phyloP scores from a whole-genome alignment of 1,284 basidiomycete genomes.

The Fomitiporia mediterranea region DNA sequence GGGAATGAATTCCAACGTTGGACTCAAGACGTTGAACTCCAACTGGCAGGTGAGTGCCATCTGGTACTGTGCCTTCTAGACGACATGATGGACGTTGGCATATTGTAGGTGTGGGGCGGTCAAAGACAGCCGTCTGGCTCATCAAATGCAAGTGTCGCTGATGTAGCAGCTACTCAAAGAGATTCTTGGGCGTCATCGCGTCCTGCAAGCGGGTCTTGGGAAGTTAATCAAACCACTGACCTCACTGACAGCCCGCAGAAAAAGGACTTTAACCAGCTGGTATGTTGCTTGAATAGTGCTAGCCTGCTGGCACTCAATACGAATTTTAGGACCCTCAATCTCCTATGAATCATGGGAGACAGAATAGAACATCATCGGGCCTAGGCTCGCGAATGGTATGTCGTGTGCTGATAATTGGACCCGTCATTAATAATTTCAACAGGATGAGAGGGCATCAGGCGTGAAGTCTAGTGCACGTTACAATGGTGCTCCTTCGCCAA shows the following conservation, averaged over 20 bases:
- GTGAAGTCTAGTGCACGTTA: conserved; percentile 33
- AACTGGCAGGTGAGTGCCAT: conserved; percentile 62
- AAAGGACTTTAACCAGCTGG: conserved; percentile 47
- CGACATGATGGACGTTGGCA: not conserved
- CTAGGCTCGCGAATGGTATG: conserved; percentile 41
- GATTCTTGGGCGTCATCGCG: conserved; percentile 54
- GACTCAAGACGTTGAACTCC: conserved; percentile 51
- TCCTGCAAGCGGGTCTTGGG: conserved; percentile 56
- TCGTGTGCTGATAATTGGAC: conserved; percentile 41
- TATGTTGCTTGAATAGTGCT: conserved; percentile 22
- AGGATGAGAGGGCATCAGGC: conserved; percentile 37
- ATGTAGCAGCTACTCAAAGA: conserved; percentile 42
- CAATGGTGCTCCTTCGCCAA: conserved; percentile 37
- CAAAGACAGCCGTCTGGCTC: conserved; percentile 61
- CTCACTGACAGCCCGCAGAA: conserved; percentile 41
- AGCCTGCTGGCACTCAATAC: conserved; percentile 4
- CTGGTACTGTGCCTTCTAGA: conserved; percentile 7
- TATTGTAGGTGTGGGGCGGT: conserved; percentile 54
- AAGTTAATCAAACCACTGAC: conserved; percentile 36
- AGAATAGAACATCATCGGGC: conserved; percentile 43
- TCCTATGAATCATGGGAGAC: conserved; percentile 38
- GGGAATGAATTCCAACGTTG: conserved; percentile 43
- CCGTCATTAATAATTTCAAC: conserved; percentile 39
- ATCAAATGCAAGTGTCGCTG: conserved; percentile 49
- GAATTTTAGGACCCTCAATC: conserved; percentile 26